phyloP scores from a whole-genome alignment of 257 asterid species.

The Solanum peruvianum region DNA sequence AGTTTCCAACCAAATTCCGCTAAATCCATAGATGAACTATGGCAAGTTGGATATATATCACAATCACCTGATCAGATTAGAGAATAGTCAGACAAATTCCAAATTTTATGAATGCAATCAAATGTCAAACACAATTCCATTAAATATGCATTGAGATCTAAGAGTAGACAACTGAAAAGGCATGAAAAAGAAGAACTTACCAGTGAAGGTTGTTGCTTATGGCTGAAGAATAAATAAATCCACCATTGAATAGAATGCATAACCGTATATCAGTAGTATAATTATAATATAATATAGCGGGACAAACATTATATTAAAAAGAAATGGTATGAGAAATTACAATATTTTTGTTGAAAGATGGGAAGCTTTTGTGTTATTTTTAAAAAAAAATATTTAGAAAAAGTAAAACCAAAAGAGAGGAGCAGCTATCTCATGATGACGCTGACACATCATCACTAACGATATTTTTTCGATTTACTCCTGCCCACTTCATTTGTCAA shows the following conservation, averaged over 20 bases:
- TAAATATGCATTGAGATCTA: not conserved
- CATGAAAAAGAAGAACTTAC: constrained; percentile 21
- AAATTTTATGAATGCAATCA: not conserved
- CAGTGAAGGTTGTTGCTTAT: constrained; percentile 19
- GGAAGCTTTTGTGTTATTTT: constrained; percentile 6
- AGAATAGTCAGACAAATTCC: not conserved
- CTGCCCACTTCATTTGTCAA: not conserved
- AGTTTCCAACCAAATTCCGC: constrained; percentile 16
- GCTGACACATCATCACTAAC: constrained; percentile 11
- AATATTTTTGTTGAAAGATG: not conserved
- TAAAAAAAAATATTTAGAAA: not conserved
- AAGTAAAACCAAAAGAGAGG: not conserved
- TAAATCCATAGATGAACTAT: constrained; percentile 2
- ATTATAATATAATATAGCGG: not conserved
- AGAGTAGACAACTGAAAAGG: not conserved
- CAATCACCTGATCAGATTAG: constrained; percentile 27
- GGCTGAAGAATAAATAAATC: constrained; percentile 8
- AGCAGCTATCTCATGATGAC: constrained; percentile 1
- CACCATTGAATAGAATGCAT: not conserved
- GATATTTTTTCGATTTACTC: not conserved
- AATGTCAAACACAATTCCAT: not conserved
- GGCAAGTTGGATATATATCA: constrained; percentile 27
- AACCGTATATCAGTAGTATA: not conserved
- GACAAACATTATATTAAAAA: not conserved
- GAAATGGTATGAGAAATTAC: not conserved